phyloP scores from a whole-genome alignment of 2,329 filamentous ascomycete species.

The Xylogone sp. region DNA sequence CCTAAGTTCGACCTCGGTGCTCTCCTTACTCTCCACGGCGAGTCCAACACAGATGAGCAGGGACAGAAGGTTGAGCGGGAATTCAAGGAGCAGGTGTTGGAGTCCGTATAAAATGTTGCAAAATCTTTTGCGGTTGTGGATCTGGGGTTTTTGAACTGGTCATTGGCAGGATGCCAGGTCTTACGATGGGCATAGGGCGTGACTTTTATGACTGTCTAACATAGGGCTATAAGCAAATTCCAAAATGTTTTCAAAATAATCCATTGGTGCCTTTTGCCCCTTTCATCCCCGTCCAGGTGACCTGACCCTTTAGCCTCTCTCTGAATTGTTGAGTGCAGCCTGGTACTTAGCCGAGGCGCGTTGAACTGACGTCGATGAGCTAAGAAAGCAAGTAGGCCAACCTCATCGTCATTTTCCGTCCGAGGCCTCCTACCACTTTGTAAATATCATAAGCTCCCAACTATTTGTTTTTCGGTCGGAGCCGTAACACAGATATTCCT shows the following conservation, averaged over 20 bases:
- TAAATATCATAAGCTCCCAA: no score
- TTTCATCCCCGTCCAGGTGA: no score
- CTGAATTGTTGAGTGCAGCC: neutral
- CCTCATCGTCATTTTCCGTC: no score
- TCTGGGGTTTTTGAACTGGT: slow-evolving; percentile 27
- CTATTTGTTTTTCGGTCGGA: no score
- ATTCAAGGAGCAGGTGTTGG: slow-evolving; percentile 97
- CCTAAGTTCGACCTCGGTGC: slow-evolving; percentile 99
- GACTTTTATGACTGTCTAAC: slow-evolving; percentile 27
- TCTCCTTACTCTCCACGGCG: slow-evolving; percentile 94
- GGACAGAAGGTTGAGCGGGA: slow-evolving; percentile 98
- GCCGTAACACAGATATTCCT: neutral
- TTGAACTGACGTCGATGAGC: slow-evolving; percentile 3
- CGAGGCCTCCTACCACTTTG: no score
- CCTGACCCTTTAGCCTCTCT: no score
- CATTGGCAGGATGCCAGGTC: slow-evolving; percentile 30
- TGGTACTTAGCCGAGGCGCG: slow-evolving; percentile 1
- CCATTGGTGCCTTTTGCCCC: neutral
- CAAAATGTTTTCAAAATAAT: slow-evolving; percentile 22
- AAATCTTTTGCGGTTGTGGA: slow-evolving; percentile 14
- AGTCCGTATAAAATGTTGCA: slow-evolving; percentile 75
- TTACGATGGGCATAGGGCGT: slow-evolving; percentile 31
- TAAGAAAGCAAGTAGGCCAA: no score
- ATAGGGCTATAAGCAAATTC: slow-evolving; percentile 29
- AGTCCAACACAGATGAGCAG: slow-evolving; percentile 92